These are phyloP conservation scores for Paecilomyces variotii DNA, from an alignment of 2,329 filamentous ascomycete species.

Conservation along the genomic window DNA sequence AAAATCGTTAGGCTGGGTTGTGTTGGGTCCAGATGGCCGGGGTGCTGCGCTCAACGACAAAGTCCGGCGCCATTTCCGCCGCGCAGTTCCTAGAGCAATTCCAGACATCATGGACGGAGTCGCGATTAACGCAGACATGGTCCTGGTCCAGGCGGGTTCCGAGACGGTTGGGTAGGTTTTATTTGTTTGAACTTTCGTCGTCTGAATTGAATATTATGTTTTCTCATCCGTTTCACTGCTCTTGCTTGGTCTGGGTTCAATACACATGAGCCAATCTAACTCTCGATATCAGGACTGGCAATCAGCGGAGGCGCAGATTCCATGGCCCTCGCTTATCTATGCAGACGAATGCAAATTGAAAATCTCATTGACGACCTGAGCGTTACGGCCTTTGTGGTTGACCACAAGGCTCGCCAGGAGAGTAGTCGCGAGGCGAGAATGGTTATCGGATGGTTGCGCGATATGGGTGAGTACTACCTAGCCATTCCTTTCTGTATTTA, in stretches of 20 bases:
- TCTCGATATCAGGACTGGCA: constrained; percentile 53
- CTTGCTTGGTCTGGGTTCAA: no score
- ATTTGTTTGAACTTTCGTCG: not conserved
- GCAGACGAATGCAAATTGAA: constrained; percentile 40
- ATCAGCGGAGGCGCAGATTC: constrained; percentile 92
- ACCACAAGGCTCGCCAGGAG: constrained; percentile 50
- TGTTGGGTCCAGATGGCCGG: constrained; percentile 4
- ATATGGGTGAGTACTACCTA: constrained; percentile 30
- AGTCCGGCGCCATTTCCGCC: constrained; percentile 14
- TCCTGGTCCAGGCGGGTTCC: constrained; percentile 10
- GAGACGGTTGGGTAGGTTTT: constrained; percentile 18
- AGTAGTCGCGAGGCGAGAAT: constrained; percentile 48
- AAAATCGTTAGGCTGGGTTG: not conserved
- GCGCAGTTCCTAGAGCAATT: constrained; percentile 22
- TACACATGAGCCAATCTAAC: not conserved
- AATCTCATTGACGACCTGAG: constrained; percentile 13
- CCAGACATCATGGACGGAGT: constrained; percentile 20
- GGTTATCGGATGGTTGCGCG: constrained; percentile 39
- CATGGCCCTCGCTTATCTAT: constrained; percentile 85
- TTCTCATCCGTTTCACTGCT: no score
- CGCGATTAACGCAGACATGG: constrained; percentile 6
- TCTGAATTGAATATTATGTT: not conserved
- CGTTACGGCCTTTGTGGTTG: constrained; percentile 52
- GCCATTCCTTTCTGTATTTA: not conserved
- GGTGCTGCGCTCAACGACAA: not conserved